These are phyloP conservation scores for Lavandula angustifolia DNA, from an alignment of 257 asterid genomes.

Conservation along the genomic window DNA sequence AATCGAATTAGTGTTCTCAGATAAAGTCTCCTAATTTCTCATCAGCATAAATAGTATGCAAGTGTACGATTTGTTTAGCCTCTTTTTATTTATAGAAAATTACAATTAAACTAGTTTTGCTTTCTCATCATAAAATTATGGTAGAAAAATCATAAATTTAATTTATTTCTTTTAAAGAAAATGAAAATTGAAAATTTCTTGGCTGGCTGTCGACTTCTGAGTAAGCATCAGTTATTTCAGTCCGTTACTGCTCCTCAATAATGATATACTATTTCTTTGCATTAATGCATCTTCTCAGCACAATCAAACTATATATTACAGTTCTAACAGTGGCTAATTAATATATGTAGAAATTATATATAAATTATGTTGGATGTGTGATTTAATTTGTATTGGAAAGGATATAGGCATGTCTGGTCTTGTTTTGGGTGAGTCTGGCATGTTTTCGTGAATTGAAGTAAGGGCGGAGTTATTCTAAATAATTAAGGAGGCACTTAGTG, in stretches of 20 bases:
- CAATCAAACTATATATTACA: neutral
- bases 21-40: constrained; percentile 22
- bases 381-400: no score
- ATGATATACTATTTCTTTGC: neutral
- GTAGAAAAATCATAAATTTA: neutral
- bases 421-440: no score
- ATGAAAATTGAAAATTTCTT: neutral
- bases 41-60: constrained; percentile 21
- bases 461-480: no score
- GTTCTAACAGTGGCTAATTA: no score
- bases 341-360: no score
- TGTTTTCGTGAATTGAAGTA: no score
- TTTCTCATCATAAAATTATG: neutral
- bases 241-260: constrained; percentile 21
- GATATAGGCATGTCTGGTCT: no score
- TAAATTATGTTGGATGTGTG: no score
- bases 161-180: neutral
- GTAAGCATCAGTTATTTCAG: constrained; percentile 16
- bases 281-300: no score
- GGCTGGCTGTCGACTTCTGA: constrained; percentile 2
- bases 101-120: neutral
- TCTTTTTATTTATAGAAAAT: neutral
- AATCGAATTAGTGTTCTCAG: constrained; percentile 13
- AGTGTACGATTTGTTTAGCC: no score
- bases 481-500: no score